Evolutionary conservation across 441 rosid species (phyloP).

Genomic region (Erodium moschatum): DNA sequence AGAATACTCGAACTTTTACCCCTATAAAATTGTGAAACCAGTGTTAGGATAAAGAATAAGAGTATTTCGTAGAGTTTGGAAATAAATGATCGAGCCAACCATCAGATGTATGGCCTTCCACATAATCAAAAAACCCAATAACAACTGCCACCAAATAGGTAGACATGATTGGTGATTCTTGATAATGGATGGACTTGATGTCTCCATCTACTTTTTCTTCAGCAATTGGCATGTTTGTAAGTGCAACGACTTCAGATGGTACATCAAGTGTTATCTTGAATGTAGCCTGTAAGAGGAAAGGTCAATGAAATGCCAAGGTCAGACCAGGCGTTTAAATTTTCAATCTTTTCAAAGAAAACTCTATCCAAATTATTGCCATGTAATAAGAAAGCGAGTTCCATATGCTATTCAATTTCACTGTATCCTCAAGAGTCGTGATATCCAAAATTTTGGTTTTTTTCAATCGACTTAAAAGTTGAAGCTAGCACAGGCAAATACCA

Average conservation of each 20-base stretch:
- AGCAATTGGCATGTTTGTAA: constrained; percentile 74
- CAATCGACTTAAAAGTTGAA: too few species aligned
- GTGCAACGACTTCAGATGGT: constrained; percentile 71
- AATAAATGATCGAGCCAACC: constrained; percentile 30
- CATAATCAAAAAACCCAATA: constrained; percentile 77
- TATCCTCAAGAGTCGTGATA: too few species aligned
- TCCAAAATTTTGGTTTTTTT: too few species aligned
- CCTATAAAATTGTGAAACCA: constrained; percentile 34
- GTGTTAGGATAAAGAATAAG: constrained; percentile 7
- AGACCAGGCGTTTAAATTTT: background rate
- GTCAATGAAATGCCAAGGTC: background rate
- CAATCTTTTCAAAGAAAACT: background rate
- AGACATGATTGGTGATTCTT: constrained; percentile 91
- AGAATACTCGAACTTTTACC: constrained; percentile 73
- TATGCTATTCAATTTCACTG: too few species aligned
- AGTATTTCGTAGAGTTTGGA: background rate
- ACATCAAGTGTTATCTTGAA: constrained; percentile 82
- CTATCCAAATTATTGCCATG: background rate
- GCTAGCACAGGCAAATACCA: background rate
- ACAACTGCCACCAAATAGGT: constrained; percentile 90
- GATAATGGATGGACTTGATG: constrained; percentile 46
- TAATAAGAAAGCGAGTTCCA: too few species aligned
- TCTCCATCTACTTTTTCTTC: constrained; percentile 67
- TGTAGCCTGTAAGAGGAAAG: constrained; percentile 50
- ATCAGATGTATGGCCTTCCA: constrained; percentile 84